Conservation (phyloP, 768 basidiomycete species). For the Hygrophorus russula region DNA sequence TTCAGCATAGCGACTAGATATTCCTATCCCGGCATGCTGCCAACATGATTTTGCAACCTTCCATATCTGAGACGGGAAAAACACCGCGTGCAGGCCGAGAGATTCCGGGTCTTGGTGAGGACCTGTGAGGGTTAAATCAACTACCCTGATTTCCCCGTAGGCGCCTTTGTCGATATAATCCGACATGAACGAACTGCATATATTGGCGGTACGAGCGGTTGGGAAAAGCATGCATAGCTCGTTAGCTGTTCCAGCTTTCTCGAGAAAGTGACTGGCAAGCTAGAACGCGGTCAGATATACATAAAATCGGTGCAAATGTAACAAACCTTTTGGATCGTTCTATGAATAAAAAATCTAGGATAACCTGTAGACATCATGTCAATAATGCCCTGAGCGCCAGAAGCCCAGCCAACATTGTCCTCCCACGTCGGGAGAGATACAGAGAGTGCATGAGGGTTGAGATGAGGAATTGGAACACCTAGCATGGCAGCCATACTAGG, state of each 20-base stretch:
- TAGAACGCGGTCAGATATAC: conserved; percentile 15
- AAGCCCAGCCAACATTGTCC: conserved; percentile 70
- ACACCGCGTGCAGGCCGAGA: conserved; percentile 48
- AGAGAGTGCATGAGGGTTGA: conserved; percentile 65
- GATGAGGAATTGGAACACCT: conserved; percentile 36
- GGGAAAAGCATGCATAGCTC: conserved; percentile 60
- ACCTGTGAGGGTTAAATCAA: conserved; percentile 22
- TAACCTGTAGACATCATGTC: conserved; percentile 64
- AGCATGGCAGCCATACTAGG: conserved; percentile 4
- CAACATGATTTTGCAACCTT: conserved; percentile 59
- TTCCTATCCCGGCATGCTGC: conserved; percentile 69
- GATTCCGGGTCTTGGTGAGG: conserved; percentile 7
- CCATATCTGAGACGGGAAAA: conserved; percentile 41
- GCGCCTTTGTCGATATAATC: neutral
- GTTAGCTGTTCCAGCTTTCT: conserved; percentile 44
- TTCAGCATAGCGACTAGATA: conserved; percentile 61
- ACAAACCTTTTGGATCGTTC: conserved; percentile 53
- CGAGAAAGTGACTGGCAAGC: conserved; percentile 50
- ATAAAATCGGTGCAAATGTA: neutral
- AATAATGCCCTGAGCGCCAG: conserved; percentile 49
- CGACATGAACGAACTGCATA: conserved; percentile 46
- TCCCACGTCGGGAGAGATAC: conserved; percentile 72
- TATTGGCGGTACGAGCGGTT: conserved; percentile 41
- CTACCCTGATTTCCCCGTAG: conserved; percentile 41
- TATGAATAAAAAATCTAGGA: conserved; percentile 70